phyloP scores from a whole-genome alignment of 2,329 filamentous ascomycete genomes.

The Lachnellula willkommii region DNA sequence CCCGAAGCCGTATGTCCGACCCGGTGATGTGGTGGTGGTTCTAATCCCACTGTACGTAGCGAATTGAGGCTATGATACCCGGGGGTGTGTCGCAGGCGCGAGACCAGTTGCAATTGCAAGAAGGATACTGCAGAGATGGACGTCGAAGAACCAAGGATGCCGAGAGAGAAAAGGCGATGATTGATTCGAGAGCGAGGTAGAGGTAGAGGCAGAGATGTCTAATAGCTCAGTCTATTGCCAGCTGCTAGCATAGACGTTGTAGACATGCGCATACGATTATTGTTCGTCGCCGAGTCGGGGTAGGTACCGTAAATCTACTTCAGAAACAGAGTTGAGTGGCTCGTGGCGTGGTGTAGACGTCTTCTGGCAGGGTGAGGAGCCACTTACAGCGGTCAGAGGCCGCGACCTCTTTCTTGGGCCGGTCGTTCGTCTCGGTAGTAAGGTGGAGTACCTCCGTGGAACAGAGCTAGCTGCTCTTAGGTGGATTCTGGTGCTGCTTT shows the following conservation, averaged over 20 bases:
- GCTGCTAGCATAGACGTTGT: too few species aligned
- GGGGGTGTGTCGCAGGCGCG: not conserved
- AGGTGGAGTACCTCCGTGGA: constrained; percentile 1
- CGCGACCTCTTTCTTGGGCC: too few species aligned
- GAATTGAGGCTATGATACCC: not conserved
- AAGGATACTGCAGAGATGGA: not conserved
- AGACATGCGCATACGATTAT: too few species aligned
- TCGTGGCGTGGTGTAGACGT: not conserved
- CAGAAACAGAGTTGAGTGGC: not conserved
- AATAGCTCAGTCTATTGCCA: not conserved
- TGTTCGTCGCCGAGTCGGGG: not conserved
- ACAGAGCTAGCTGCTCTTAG: not conserved
- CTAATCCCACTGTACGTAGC: not conserved
- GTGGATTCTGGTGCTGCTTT: not conserved
- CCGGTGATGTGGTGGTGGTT: not conserved
- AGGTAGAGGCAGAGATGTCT: not conserved
- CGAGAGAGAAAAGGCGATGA: not conserved
- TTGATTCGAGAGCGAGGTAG: too few species aligned
- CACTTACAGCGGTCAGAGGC: too few species aligned
- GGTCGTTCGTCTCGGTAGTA: constrained; percentile 1
- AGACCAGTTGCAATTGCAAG: not conserved
- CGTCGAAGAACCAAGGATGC: not conserved
- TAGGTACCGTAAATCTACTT: not conserved
- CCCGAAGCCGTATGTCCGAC: not conserved
- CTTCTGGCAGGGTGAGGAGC: too few species aligned